Base-by-base conservation (phyloP, 495 filamentous ascomycete species). In the Penicillium samsonianum region DNA sequence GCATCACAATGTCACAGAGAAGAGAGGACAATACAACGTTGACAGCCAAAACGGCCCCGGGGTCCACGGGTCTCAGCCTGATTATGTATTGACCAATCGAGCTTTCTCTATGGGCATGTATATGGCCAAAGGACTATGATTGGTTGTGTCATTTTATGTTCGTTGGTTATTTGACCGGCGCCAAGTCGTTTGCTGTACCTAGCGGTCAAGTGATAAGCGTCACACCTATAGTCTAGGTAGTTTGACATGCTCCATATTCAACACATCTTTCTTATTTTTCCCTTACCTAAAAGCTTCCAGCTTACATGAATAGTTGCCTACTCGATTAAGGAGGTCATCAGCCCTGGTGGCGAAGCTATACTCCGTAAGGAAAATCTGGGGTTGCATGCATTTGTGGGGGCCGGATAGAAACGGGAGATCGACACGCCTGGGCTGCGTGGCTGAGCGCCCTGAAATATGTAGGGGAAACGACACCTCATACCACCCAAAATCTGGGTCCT, bases 381-480 rank as follows among this genome's bases (percentile, higher is more conserved):
- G 26, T 48, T 31, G 12, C 46, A 33, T 49, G 17, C 28, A 14
- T 49, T 31, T 28, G 17, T 20, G 25, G 2, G 14, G n/a, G 8
- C n/a, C 9, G n/a, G 44, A n/a, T 28, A 23, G 25, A 46, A 33
- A 33, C 28, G 46, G 46, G 28, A 49, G 25, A 49, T 33, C 28
- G 28, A 33, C 28, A 22, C 26, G 4, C 17, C 45, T 28, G 9
- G 28, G 5, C 46, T 49, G 16, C 9, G 16, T 19, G 25, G 7
- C 28, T 49, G 26, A 26, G n/a, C 45, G 26, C 26, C 11, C 25
- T 47, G 22, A 47, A 28, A 30, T 28, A 47, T 30, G 25, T 19
- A 30, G 26, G 25, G 14, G 0, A 35, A 47, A 47, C 26, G 10
- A 1, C n/a, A n/a, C n/a, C 8, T 25, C 42, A 25, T n/a, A 25